Evolutionary conservation across 495 filamentous ascomycete species (phyloP).

Genomic region (Aspergillus baeticus): DNA sequence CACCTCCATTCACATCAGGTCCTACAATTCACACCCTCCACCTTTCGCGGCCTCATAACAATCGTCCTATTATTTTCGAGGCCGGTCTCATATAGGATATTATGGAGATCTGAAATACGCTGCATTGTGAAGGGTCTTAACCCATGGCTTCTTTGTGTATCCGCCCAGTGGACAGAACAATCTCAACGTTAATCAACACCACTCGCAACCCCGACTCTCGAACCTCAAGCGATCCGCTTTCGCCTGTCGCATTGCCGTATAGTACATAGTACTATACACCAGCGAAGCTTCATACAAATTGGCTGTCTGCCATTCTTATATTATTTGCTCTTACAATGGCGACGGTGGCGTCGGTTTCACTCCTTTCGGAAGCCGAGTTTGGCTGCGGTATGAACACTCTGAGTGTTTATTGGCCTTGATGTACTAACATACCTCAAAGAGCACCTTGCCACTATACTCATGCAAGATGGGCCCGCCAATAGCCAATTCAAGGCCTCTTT

Average conservation of each 20-base stretch:
- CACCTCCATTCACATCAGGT: slow-evolving; percentile 6
- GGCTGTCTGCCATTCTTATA: background rate
- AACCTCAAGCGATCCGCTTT: slow-evolving; percentile 2
- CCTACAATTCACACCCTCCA: slow-evolving; percentile 2
- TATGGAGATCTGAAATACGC: slow-evolving; percentile 15
- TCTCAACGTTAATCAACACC: too few relatives aligned
- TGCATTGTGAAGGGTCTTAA: slow-evolving; percentile 14
- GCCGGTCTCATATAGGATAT: slow-evolving; percentile 12
- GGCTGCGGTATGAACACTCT: slow-evolving; percentile 42
- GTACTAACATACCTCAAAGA: slow-evolving; percentile 29
- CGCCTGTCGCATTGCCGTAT: background rate
- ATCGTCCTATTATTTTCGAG: background rate
- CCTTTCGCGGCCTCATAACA: background rate
- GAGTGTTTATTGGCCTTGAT: background rate
- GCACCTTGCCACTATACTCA: slow-evolving; percentile 39
- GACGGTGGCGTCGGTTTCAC: slow-evolving; percentile 32
- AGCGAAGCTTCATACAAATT: background rate
- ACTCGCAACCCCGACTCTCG: slow-evolving; percentile 1
- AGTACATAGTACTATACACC: background rate
- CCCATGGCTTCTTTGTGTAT: slow-evolving; percentile 20
- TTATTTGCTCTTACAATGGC: slow-evolving; percentile 26
- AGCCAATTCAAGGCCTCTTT: slow-evolving; percentile 40
- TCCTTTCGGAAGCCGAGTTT: slow-evolving; percentile 44
- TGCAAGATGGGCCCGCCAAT: slow-evolving; percentile 28
- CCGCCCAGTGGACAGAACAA: slow-evolving; percentile 11